Percentiles rank a stretch among this genome's conserved stretches.
Conservation (phyloP, 2,329 filamentous ascomycete genomes). For the Triangularia verruculosa region DNA sequence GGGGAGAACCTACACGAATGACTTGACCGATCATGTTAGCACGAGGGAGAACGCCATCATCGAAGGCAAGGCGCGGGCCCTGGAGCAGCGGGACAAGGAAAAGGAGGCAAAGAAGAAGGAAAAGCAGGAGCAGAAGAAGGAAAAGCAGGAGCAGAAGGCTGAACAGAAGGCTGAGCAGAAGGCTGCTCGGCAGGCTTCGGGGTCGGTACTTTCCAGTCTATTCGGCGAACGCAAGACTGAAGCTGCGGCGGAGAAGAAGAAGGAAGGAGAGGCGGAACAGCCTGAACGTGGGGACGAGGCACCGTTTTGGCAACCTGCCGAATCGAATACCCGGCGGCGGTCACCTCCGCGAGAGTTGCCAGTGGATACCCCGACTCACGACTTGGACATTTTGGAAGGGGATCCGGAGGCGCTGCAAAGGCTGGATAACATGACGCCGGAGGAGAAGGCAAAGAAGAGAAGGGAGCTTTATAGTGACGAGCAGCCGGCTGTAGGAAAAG, state of each 20-base stretch:
- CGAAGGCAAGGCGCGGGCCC: not conserved
- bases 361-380: not conserved
- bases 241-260: not conserved
- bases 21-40: not conserved
- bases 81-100: not conserved
- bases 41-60: not conserved
- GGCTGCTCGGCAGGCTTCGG: no score
- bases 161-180: not conserved
- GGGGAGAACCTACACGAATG: slow-evolving; percentile 27
- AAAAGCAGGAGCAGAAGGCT: slow-evolving; percentile 5
- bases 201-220: no score
- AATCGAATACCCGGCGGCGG: not conserved
- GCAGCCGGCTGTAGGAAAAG: no score
- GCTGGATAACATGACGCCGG: no score
- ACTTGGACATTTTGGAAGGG: not conserved
- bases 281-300: no score
- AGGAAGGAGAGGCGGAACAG: not conserved
- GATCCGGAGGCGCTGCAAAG: slow-evolving; percentile 7
- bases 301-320: not conserved
- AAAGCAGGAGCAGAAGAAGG: slow-evolving; percentile 27
- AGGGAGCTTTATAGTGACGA: no score
- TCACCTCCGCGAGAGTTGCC: not conserved
- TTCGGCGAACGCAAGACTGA: not conserved
- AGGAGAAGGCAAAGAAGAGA: no score
- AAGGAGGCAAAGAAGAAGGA: not conserved